These are phyloP conservation scores for Panicum virgatum DNA, from an alignment of 202 grass and related monocot genomes.

Conservation along the genomic window DNA sequence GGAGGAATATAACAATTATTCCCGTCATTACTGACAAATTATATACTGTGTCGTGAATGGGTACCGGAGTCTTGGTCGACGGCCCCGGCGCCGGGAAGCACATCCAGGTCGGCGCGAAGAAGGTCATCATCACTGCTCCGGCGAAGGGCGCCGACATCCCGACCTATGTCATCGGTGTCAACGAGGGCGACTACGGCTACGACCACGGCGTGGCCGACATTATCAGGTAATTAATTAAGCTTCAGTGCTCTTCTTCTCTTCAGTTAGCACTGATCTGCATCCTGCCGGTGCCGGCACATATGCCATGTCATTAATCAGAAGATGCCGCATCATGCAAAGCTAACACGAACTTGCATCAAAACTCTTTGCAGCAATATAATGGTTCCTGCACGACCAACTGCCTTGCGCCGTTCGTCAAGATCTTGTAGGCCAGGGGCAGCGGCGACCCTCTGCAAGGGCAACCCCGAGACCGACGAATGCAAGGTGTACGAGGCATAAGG, in stretches of 20 bases:
- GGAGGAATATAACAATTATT: too few species aligned
- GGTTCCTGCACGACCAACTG: slow-evolving; percentile 99
- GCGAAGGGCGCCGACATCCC: slow-evolving; percentile 98
- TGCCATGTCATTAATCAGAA: too few species aligned
- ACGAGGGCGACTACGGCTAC: slow-evolving; percentile 92
- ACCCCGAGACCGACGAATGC: slow-evolving; percentile 82
- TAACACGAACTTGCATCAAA: neutral
- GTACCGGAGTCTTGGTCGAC: slow-evolving; percentile 96
- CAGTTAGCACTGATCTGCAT: too few species aligned
- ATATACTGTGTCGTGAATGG: too few species aligned
- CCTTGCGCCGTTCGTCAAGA: slow-evolving; percentile 92
- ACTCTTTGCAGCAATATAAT: slow-evolving; percentile 69
- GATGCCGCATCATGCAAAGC: too few species aligned
- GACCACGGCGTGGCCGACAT: slow-evolving; percentile 80
- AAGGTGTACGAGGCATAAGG: slow-evolving; percentile 83
- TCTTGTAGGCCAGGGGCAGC: slow-evolving; percentile 73
- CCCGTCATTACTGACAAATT: too few species aligned
- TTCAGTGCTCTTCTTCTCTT: neutral
- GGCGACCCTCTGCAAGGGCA: slow-evolving; percentile 93
- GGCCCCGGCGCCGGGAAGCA: slow-evolving; percentile 98
- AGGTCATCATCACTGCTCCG: slow-evolving; percentile 97
- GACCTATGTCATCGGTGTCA: slow-evolving; percentile 96
- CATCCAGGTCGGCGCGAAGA: slow-evolving; percentile 95
- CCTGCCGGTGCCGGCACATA: too few species aligned
- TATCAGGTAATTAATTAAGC: slow-evolving; percentile 50